These are phyloP conservation scores for Calvatia gigantea DNA, from an alignment of 768 basidiomycete genomes.

Conservation along the genomic window DNA sequence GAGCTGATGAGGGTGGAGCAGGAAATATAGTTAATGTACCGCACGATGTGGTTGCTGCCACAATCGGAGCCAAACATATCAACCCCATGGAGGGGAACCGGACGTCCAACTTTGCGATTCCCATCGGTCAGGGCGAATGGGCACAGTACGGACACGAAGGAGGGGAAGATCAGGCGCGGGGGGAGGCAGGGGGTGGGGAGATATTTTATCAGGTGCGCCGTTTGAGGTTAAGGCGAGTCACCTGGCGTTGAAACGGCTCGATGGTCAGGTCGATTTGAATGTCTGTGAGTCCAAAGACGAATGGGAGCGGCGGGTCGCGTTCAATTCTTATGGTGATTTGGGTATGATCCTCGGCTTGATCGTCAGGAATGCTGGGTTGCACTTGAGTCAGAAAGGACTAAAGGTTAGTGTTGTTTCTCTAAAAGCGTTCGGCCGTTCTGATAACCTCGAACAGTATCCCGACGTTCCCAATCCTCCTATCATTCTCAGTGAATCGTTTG, in stretches of 20 bases:
- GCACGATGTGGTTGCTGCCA: slow-evolving; percentile 31
- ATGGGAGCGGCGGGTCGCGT: slow-evolving; percentile 49
- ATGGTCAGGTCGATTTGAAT: slow-evolving; percentile 55
- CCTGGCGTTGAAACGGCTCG: neutral
- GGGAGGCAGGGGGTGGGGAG: slow-evolving; percentile 21
- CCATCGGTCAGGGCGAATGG: slow-evolving; percentile 38
- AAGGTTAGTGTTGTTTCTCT: slow-evolving; percentile 37
- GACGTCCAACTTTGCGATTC: slow-evolving; percentile 64
- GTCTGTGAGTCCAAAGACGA: slow-evolving; percentile 50
- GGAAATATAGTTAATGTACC: slow-evolving; percentile 23
- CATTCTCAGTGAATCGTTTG: slow-evolving; percentile 45
- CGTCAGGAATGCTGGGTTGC: slow-evolving; percentile 46
- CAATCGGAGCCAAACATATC: slow-evolving; percentile 46
- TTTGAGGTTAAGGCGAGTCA: neutral
- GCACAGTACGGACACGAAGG: slow-evolving; percentile 21
- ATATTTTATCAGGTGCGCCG: slow-evolving; percentile 40
- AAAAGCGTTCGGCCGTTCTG: neutral
- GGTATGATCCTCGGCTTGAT: slow-evolving; percentile 66
- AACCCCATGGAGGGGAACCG: slow-evolving; percentile 47
- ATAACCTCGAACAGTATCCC: slow-evolving; percentile 26
- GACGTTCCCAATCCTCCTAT: slow-evolving; percentile 43
- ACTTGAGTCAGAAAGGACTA: slow-evolving; percentile 50
- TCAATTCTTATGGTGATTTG: slow-evolving; percentile 66
- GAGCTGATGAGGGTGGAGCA: neutral
- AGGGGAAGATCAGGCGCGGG: slow-evolving; percentile 26